Evolutionary conservation across 1,139 yeast genomes (phyloP).

Genomic region (Suhomyces bolitotheri): DNA sequence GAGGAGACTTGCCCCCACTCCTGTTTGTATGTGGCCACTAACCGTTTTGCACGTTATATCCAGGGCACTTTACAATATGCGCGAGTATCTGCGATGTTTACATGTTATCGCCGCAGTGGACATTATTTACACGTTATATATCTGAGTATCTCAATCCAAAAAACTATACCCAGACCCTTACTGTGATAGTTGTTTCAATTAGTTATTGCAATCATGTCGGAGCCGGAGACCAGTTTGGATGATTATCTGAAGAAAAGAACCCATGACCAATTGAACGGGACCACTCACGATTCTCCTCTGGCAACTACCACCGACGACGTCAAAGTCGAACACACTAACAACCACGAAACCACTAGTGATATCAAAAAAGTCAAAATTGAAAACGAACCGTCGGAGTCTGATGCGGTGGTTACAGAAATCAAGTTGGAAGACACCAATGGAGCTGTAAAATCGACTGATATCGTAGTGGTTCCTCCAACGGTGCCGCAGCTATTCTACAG

Average conservation of each 20-base stretch:
- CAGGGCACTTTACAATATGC: slow-evolving; percentile 2
- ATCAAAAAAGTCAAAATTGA: slow-evolving; percentile 10
- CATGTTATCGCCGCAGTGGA: neutral
- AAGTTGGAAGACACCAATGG: neutral
- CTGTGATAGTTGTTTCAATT: slow-evolving; percentile 3
- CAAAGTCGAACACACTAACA: slow-evolving; percentile 3
- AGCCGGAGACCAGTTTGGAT: slow-evolving; percentile 8
- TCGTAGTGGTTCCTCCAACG: slow-evolving; percentile 55
- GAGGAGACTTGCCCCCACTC: neutral
- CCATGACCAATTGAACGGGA: slow-evolving; percentile 3
- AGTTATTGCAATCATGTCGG: slow-evolving; percentile 10
- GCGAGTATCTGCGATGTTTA: neutral
- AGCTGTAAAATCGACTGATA: slow-evolving; percentile 10
- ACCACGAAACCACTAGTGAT: slow-evolving; percentile 1
- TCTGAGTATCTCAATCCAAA: neutral
- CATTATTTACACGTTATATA: neutral
- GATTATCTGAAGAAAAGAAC: slow-evolving; percentile 6
- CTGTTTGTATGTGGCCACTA: too few species aligned
- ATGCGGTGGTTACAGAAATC: neutral
- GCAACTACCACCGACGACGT: neutral
- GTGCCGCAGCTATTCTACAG: slow-evolving; percentile 61
- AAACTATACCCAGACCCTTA: neutral
- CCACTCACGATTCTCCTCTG: neutral
- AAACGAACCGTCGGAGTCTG: neutral
- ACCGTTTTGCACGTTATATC: slow-evolving; percentile 7